A percentile compares a stretch with the other conserved stretches of the same genome.
phyloP scores from a whole-genome alignment of 2,329 filamentous ascomycete genomes.

The Nothomitra cinnamomea region DNA sequence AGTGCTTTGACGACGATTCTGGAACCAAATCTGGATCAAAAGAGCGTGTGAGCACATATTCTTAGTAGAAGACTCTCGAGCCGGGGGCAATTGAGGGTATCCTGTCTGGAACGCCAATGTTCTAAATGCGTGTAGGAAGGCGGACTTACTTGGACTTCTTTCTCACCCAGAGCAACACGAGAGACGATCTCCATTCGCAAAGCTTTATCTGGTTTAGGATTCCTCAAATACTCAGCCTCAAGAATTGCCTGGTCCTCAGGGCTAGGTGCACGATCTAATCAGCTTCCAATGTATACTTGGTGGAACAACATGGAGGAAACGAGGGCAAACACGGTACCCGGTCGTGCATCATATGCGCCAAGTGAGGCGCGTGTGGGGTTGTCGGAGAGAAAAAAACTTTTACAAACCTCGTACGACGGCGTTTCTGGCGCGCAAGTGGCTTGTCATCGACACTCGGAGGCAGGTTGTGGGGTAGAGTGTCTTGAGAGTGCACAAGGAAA shows the following conservation, averaged over 20 bases:
- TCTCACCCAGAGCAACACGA: slow-evolving; percentile 78
- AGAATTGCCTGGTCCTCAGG: slow-evolving; percentile 79
- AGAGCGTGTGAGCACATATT: neutral
- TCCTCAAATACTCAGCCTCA: slow-evolving; percentile 67
- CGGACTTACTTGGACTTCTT: slow-evolving; percentile 75
- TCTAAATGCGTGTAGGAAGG: slow-evolving; percentile 7
- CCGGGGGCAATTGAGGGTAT: too few species aligned
- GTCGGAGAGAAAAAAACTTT: neutral
- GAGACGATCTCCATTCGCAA: slow-evolving; percentile 71
- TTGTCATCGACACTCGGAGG: slow-evolving; percentile 43
- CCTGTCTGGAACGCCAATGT: neutral
- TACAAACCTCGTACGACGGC: slow-evolving; percentile 42
- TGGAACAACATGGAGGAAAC: neutral
- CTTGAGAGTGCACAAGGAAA: slow-evolving; percentile 42
- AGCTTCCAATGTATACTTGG: neutral
- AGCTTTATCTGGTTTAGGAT: slow-evolving; percentile 82
- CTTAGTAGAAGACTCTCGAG: neutral
- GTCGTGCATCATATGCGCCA: neutral
- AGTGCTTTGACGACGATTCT: slow-evolving; percentile 86
- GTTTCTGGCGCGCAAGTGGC: slow-evolving; percentile 40
- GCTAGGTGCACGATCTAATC: slow-evolving; percentile 27
- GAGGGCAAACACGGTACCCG: neutral
- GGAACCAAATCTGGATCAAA: slow-evolving; percentile 73
- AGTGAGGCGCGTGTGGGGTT: neutral
- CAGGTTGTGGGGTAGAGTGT: slow-evolving; percentile 36